Evolutionary conservation across 768 basidiomycete genomes (phyloP), one percentile per base, ranked within the genome.

Genomic region (Mycena rosella): DNA sequence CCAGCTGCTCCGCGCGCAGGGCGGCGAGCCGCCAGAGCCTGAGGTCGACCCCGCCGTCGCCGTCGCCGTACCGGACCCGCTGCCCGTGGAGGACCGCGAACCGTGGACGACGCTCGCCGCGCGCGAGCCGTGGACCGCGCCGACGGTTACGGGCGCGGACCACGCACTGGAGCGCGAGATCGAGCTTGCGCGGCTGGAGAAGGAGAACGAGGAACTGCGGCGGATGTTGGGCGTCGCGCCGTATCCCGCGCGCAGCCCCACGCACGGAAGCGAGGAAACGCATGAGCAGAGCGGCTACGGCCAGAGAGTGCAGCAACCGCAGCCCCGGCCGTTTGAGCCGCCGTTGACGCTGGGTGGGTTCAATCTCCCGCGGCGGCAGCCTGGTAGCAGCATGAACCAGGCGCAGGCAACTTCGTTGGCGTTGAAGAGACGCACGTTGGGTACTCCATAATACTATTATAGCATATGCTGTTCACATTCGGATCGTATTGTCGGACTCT

Each of bases 131-230:
- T 84, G 83, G 82, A 77, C 76, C 27, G 67, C 78, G 18, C 67
- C 77, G 3, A 72, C 74, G 45, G 79, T 80, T 34, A 80, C 76
- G 36, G 77, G 74, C 2, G 83, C 86, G n/a, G 94, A 97, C 67
- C 87, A 90, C 83, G 90, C 94, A 1, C 78, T 99, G 68, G 94
- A 96, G 74, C 85, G 96, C 67, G 98, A 99, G 77, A 91, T 90
- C 74, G 97, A 99, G 80, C 88, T 99, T 3, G 87, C 89, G 34
- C 85, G 96, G 56, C 82, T 99, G 44, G 91, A 96, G 79, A 88
- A 85, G 71, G 97, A 99, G 83, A 99, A 99, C 75, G 86, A 88
- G 58, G 86, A 93, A 70, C 80, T 99, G 68, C 85, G 91, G 72
- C 84, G 88, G 63, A 81, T 99, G 83, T 77, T 95, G 67, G 89